Evolutionary conservation across 306 rosid genomes (phyloP).

Genomic region (Datisca glomerata): DNA sequence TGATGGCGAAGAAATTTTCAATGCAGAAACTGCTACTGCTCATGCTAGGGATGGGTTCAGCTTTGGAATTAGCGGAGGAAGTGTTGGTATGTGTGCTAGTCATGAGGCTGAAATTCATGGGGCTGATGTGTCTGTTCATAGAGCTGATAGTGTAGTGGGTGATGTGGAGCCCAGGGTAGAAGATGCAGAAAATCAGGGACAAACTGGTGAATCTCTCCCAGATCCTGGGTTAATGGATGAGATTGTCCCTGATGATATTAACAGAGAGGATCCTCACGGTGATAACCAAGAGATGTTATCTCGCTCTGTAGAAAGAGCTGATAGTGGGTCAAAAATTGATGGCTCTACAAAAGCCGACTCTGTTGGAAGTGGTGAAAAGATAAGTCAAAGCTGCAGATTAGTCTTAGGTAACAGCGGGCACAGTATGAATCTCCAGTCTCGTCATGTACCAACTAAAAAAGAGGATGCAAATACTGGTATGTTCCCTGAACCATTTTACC

Average conservation of each 20-base stretch:
- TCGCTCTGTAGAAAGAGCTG: slow-evolving; percentile 79
- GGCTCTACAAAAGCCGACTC: slow-evolving; percentile 93
- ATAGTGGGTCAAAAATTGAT: slow-evolving; percentile 92
- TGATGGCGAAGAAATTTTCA: slow-evolving; percentile 75
- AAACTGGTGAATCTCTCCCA: slow-evolving; percentile 89
- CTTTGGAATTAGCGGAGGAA: slow-evolving; percentile 94
- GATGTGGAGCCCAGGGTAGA: slow-evolving; percentile 85
- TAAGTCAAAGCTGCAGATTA: slow-evolving; percentile 58
- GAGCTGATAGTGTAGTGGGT: slow-evolving; percentile 91
- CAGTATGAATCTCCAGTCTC: slow-evolving; percentile 54
- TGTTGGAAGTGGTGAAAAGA: slow-evolving; percentile 93
- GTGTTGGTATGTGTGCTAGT: slow-evolving; percentile 99
- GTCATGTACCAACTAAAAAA: slow-evolving; percentile 45
- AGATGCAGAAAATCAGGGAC: slow-evolving; percentile 94
- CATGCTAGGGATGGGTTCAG: slow-evolving; percentile 88
- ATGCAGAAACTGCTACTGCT: slow-evolving; percentile 86
- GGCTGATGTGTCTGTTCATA: slow-evolving; percentile 81
- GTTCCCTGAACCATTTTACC: too few relatives aligned
- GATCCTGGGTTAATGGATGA: slow-evolving; percentile 95
- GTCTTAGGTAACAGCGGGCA: slow-evolving; percentile 38
- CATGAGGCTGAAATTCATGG: slow-evolving; percentile 99
- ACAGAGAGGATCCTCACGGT: slow-evolving; percentile 82
- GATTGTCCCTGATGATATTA: slow-evolving; percentile 70
- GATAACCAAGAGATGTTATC: slow-evolving; percentile 96
- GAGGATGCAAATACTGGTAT: slow-evolving; percentile 61